These are phyloP conservation scores for Marvania coccoides DNA, from an alignment of 139 green algal species.

Conservation along the genomic window DNA sequence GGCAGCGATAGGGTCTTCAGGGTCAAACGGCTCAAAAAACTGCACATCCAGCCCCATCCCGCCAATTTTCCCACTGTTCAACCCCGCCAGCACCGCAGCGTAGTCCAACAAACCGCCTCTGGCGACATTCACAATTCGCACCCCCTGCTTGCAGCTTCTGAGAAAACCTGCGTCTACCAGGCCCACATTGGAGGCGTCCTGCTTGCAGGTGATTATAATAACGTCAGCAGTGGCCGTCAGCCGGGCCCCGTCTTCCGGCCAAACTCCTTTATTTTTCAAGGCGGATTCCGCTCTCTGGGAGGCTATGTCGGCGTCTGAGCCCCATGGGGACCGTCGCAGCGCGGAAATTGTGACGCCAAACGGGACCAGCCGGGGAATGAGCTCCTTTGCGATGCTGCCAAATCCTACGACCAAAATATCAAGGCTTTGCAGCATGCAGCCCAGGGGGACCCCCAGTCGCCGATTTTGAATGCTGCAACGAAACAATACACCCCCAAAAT, in stretches of 20 bases:
- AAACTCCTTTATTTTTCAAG: constrained; percentile 17
- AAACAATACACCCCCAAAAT: too few species aligned
- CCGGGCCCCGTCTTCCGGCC: constrained; percentile 8
- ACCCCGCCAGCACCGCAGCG: constrained; percentile 20
- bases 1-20: constrained; percentile 20
- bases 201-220: constrained; percentile 39
- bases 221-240: constrained; percentile 26
- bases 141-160: constrained; percentile 27
- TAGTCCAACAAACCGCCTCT: constrained; percentile 55
- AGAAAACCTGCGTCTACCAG: constrained; percentile 44
- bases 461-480: constrained; percentile 12
- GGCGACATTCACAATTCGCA: constrained; percentile 55
- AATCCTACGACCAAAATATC: constrained; percentile 38
- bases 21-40: constrained; percentile 49
- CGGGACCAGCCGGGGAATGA: constrained; percentile 28
- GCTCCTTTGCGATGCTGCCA: constrained; percentile 46
- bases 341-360: constrained; percentile 20
- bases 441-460: constrained; percentile 30
- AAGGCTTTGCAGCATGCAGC: constrained; percentile 29
- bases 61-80: constrained; percentile 35
- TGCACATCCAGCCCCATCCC: constrained; percentile 55
- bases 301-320: neutral
- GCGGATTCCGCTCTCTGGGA: neutral
- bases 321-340: neutral
- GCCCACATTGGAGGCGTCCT: constrained; percentile 21